phyloP scores from a whole-genome alignment of 768 basidiomycete species.

The Trametes sanguinea region DNA sequence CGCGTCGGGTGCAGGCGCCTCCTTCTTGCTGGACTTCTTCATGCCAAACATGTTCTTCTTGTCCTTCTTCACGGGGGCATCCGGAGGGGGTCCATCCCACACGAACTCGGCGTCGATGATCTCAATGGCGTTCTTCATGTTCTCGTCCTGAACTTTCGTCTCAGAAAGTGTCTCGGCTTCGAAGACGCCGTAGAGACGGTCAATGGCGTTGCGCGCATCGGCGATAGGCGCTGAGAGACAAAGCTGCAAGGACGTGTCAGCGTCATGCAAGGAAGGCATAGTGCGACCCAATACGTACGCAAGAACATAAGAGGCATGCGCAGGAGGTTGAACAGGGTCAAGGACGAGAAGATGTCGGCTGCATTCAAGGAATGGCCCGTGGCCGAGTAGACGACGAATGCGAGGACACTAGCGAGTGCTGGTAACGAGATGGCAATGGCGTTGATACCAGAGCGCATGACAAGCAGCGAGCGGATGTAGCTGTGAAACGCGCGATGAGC shows the following conservation, averaged over 20 bases:
- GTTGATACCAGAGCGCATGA: conserved; percentile 66
- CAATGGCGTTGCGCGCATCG: conserved; percentile 81
- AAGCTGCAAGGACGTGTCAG: conserved; percentile 41
- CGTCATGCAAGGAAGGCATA: neutral
- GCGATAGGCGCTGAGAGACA: conserved; percentile 77
- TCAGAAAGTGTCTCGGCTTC: conserved; percentile 77
- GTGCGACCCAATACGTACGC: conserved; percentile 35
- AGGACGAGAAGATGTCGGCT: conserved; percentile 77
- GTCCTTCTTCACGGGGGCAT: conserved; percentile 36
- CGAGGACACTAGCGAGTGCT: conserved; percentile 73
- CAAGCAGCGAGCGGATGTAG: conserved; percentile 64
- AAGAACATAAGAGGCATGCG: conserved; percentile 80
- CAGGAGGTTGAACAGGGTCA: conserved; percentile 83
- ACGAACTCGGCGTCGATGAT: conserved; percentile 68
- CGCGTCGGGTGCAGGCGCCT: conserved; percentile 29
- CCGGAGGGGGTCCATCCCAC: conserved; percentile 65
- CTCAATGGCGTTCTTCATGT: conserved; percentile 63
- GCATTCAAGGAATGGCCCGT: conserved; percentile 70
- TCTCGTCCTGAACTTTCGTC: conserved; percentile 52
- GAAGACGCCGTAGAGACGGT: conserved; percentile 78
- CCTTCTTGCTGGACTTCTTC: conserved; percentile 31
- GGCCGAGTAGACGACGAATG: conserved; percentile 76
- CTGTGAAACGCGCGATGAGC: conserved; percentile 32
- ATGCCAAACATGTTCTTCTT: conserved; percentile 34
- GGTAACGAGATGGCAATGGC: conserved; percentile 75